Percentiles rank a stretch among this genome's conserved stretches.
Conservation (phyloP, 495 filamentous ascomycete species). For the Neurospora cerealis region DNA sequence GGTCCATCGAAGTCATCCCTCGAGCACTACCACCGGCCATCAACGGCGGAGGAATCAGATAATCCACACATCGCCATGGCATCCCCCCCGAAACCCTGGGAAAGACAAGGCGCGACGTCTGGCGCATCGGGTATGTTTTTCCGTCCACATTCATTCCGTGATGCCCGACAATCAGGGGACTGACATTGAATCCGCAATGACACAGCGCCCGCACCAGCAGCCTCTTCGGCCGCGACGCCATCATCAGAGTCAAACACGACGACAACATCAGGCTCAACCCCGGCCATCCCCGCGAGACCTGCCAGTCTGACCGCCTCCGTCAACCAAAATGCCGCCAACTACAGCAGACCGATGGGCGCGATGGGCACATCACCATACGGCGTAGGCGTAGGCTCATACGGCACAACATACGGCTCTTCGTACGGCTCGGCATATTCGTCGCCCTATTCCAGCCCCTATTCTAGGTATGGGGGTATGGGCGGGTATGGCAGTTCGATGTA, state of each 20-base stretch:
- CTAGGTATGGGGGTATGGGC: constrained; percentile 34
- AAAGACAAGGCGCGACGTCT: constrained; percentile 57
- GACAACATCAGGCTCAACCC: constrained; percentile 40
- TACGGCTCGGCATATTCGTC: constrained; percentile 35
- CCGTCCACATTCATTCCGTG: constrained; percentile 2
- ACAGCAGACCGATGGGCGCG: constrained; percentile 40
- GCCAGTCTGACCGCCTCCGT: constrained; percentile 65
- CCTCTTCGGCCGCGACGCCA: neutral
- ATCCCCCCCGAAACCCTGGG: constrained; percentile 96
- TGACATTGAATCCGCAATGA: neutral
- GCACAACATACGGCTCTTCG: constrained; percentile 15
- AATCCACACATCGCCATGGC: constrained; percentile 29
- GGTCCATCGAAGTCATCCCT: neutral
- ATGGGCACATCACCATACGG: constrained; percentile 45
- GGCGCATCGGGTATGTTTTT: constrained; percentile 39
- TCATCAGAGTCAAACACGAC: constrained; percentile 14
- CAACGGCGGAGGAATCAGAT: neutral
- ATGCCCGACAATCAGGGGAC: neutral
- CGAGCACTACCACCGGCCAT: neutral
- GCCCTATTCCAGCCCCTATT: constrained; percentile 39
- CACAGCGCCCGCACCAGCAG: neutral
- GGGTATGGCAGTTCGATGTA: constrained; percentile 25
- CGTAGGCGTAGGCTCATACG: constrained; percentile 27
- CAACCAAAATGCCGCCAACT: constrained; percentile 73
- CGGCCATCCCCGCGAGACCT: constrained; percentile 72